phyloP scores from a whole-genome alignment of 768 basidiomycete genomes.

The Termitomyces sp. region DNA sequence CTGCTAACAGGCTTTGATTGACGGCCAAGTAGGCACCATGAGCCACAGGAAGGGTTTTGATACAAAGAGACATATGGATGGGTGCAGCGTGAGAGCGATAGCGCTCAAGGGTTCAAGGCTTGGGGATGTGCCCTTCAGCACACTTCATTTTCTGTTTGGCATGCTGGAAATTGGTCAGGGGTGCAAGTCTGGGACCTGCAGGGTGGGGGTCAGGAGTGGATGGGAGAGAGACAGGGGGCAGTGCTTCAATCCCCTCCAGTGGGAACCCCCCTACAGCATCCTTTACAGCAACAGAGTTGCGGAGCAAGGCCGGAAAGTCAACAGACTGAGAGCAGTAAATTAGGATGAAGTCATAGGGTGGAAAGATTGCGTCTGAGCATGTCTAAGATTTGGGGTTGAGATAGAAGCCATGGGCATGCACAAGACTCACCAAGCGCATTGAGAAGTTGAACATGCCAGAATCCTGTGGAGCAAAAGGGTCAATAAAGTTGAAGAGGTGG shows the following conservation, averaged over 20 bases:
- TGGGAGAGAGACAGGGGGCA: too few relatives aligned
- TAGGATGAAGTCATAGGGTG: background rate
- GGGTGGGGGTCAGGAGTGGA: background rate
- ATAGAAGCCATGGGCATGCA: background rate
- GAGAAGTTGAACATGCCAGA: too few relatives aligned
- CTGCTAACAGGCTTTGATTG: too few relatives aligned
- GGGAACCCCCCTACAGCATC: too few relatives aligned
- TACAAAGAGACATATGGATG: background rate
- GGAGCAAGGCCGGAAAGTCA: background rate
- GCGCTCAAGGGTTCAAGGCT: background rate
- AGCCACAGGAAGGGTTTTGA: background rate
- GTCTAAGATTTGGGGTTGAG: background rate
- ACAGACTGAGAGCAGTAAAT: background rate
- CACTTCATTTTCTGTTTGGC: background rate
- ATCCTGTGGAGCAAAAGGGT: too few relatives aligned
- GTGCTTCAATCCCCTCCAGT: too few relatives aligned
- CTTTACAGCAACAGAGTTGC: background rate
- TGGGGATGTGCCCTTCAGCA: background rate
- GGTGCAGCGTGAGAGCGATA: background rate
- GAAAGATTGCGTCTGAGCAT: background rate
- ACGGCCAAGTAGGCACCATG: too few relatives aligned
- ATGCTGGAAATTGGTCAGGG: background rate
- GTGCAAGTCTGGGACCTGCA: background rate
- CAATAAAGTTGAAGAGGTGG: too few relatives aligned
- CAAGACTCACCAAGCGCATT: background rate